A percentile compares a stretch with the other conserved stretches of the same genome.
These are phyloP conservation scores for Crithidia sp. DNA, from an alignment of 208 protist genomes.

Conservation along the genomic window DNA sequence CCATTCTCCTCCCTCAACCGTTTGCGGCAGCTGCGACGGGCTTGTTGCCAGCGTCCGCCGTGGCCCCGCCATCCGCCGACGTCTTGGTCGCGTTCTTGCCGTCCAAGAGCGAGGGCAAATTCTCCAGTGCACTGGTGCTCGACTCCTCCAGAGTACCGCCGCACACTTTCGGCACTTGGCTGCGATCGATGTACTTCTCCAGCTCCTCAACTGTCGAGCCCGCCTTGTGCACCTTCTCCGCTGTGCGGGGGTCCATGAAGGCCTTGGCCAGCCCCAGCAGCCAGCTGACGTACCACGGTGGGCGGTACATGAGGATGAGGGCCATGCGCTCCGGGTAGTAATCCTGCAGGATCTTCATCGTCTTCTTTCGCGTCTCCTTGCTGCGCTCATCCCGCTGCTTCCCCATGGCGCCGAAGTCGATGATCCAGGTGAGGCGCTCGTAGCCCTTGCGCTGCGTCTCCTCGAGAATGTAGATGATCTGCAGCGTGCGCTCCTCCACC, in stretches of 20 bases:
- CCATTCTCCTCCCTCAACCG: no score
- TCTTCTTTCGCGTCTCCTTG: conserved; percentile 53
- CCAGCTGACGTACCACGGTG: conserved; percentile 65
- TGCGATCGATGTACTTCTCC: conserved; percentile 40
- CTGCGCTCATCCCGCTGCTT: conserved; percentile 49
- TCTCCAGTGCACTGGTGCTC: conserved; percentile 3
- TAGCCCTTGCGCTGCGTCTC: conserved; percentile 60
- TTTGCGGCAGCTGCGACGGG: no score
- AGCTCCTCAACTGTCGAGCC: conserved; percentile 50
- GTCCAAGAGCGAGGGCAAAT: conserved; percentile 13
- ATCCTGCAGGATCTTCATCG: conserved; percentile 68
- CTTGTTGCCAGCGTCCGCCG: background rate
- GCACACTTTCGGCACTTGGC: conserved; percentile 40
- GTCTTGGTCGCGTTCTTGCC: background rate
- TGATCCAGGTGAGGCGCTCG: conserved; percentile 69
- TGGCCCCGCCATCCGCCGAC: background rate
- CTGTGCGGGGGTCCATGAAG: conserved; percentile 63
- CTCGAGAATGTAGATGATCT: conserved; percentile 74
- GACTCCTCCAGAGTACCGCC: conserved; percentile 37
- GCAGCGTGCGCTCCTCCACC: conserved; percentile 51
- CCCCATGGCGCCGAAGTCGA: conserved; percentile 70
- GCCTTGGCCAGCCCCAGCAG: conserved; percentile 39
- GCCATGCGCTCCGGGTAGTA: conserved; percentile 76
- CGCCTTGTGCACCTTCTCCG: conserved; percentile 44
- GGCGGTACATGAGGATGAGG: conserved; percentile 54